Evolutionary conservation across 441 rosid species (phyloP).

Genomic region (Gossypium gossypioides): DNA sequence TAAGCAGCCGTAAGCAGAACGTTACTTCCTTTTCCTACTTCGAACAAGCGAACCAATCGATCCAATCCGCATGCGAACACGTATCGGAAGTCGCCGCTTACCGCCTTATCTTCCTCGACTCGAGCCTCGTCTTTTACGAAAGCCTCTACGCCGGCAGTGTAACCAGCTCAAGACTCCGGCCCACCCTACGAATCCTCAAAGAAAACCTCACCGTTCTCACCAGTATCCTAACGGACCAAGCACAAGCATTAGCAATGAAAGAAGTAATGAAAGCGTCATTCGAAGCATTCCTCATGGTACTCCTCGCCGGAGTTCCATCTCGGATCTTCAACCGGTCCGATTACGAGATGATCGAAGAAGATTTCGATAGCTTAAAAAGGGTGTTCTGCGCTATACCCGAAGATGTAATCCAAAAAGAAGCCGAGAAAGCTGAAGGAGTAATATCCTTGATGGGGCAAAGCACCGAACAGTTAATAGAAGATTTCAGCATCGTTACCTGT

Average conservation of each 20-base stretch:
- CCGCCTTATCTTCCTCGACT: slow-evolving; percentile 70
- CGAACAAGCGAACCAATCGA: slow-evolving; percentile 38
- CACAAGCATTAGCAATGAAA: slow-evolving; percentile 62
- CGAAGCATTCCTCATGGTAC: slow-evolving; percentile 65
- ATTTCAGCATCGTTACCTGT: slow-evolving; percentile 55
- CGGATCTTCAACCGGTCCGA: slow-evolving; percentile 51
- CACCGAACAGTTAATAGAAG: slow-evolving; percentile 72
- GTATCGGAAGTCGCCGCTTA: slow-evolving; percentile 27
- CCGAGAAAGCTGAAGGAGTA: slow-evolving; percentile 66
- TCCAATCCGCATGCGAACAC: slow-evolving; percentile 10
- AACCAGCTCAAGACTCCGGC: slow-evolving; percentile 46
- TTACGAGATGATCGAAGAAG: slow-evolving; percentile 49
- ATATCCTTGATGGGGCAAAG: slow-evolving; percentile 56
- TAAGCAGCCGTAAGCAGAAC: slow-evolving; percentile 13
- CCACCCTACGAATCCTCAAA: slow-evolving; percentile 27
- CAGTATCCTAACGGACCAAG: slow-evolving; percentile 59
- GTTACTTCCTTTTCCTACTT: slow-evolving; percentile 42
- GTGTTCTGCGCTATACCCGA: slow-evolving; percentile 54
- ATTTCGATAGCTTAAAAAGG: slow-evolving; percentile 54
- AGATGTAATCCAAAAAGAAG: slow-evolving; percentile 54
- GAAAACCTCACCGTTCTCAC: slow-evolving; percentile 38
- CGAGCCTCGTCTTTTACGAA: slow-evolving; percentile 54
- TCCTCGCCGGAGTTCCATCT: slow-evolving; percentile 64
- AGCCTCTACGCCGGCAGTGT: slow-evolving; percentile 58
- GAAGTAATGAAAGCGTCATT: slow-evolving; percentile 76